Evolutionary conservation across 768 basidiomycete species (phyloP).

Genomic region (Suillus placidus): DNA sequence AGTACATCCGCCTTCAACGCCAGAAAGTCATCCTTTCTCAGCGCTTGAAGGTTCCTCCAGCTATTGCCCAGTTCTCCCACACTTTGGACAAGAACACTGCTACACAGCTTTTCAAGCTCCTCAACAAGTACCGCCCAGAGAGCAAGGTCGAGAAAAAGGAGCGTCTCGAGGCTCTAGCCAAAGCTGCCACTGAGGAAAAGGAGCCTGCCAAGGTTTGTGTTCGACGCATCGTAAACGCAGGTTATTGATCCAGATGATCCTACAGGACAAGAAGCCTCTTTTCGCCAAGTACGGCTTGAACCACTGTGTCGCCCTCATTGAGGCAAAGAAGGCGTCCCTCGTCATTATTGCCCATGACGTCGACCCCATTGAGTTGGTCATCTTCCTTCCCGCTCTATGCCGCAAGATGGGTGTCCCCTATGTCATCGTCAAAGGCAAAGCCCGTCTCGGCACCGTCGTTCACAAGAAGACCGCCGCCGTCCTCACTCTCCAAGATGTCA

Average conservation of each 20-base stretch:
- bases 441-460: conserved; percentile 95
- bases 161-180: conserved; percentile 78
- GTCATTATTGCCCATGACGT: conserved; percentile 98
- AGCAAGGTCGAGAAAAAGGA: conserved; percentile 97
- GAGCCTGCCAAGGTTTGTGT: conserved; percentile 53
- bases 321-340: conserved; percentile 96
- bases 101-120: conserved; percentile 94
- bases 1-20: conserved; percentile 96
- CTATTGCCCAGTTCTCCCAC: conserved; percentile 97
- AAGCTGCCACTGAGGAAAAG: conserved; percentile 81
- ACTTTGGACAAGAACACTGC: conserved; percentile 99
- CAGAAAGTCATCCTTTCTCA: conserved; percentile 98
- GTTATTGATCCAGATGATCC: not conserved
- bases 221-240: not conserved
- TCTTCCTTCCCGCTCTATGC: conserved; percentile 97
- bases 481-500: conserved; percentile 90
- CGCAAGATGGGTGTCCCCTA: conserved; percentile 99
- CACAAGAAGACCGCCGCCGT: conserved; percentile 99
- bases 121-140: conserved; percentile 97
- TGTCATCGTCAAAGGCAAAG: conserved; percentile 98
- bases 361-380: conserved; percentile 98
- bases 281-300: conserved; percentile 97
- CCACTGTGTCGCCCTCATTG: conserved; percentile 93
- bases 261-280: conserved; percentile 90
- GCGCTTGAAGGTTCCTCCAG: conserved; percentile 97